phyloP scores from a whole-genome alignment of 1,284 basidiomycete species.

The Ceratobasidium sp. region DNA sequence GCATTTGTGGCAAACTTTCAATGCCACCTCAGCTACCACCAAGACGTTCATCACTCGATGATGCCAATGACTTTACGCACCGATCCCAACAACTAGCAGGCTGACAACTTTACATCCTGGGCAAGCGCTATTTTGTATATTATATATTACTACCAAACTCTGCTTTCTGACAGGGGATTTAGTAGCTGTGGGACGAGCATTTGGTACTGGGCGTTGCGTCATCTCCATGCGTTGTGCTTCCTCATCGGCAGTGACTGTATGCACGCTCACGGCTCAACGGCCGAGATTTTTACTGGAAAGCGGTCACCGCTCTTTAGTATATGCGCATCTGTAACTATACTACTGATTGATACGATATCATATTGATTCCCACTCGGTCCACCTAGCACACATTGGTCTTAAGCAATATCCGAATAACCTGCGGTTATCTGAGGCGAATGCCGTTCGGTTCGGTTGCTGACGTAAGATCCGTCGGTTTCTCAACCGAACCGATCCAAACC shows the following conservation, averaged over 20 bases:
- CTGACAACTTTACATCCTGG: slow-evolving; percentile 13
- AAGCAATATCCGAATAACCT: not conserved
- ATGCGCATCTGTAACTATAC: not conserved
- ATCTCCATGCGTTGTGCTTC: slow-evolving; percentile 4
- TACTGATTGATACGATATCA: not conserved
- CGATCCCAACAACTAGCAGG: slow-evolving; percentile 13
- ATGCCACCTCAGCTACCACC: not conserved
- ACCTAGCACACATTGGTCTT: too few species aligned
- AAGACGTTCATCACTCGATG: not conserved
- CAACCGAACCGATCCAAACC: not conserved
- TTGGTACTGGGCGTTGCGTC: not conserved
- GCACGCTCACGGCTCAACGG: not conserved
- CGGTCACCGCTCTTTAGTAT: not conserved
- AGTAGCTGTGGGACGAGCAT: not conserved
- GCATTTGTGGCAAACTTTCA: not conserved
- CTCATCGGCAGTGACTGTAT: not conserved
- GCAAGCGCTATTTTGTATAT: not conserved
- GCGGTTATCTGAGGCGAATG: not conserved
- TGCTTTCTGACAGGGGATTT: not conserved
- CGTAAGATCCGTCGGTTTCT: slow-evolving; percentile 17
- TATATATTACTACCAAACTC: not conserved
- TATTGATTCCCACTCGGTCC: not conserved
- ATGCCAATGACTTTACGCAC: not conserved
- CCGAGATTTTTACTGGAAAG: slow-evolving; percentile 1
- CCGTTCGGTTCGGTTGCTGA: not conserved